Evolutionary conservation across 1,139 yeast genomes (phyloP).

Genomic region (Geotrichum restrictum): DNA sequence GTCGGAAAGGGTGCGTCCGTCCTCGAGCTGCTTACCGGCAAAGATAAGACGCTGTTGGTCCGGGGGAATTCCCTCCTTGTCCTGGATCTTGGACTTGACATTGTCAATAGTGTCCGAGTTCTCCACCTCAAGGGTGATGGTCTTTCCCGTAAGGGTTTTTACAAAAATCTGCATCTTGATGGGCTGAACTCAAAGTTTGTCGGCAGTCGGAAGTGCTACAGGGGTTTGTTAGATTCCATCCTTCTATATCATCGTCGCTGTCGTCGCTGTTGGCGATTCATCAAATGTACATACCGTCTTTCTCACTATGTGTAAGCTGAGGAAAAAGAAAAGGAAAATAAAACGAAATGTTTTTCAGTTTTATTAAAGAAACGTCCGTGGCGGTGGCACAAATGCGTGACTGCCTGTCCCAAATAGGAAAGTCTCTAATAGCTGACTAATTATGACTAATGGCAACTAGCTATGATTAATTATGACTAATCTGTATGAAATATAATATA

Average conservation of each 20-base stretch:
- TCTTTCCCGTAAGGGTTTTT: slow-evolving; percentile 98
- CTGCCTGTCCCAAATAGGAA: slow-evolving; percentile 11
- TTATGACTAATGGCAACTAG: neutral
- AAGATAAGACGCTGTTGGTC: slow-evolving; percentile 99
- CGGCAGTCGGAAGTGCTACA: slow-evolving; percentile 32
- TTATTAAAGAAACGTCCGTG: neutral
- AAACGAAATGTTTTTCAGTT: slow-evolving; percentile 4
- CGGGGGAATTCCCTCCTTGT: slow-evolving; percentile 99
- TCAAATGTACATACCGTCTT: slow-evolving; percentile 25
- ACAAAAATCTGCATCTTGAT: slow-evolving; percentile 89
- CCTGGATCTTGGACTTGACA: slow-evolving; percentile 99
- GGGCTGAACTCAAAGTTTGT: slow-evolving; percentile 30
- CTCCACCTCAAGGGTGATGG: slow-evolving; percentile 98
- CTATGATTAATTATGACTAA: too few species aligned
- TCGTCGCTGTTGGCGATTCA: too few species aligned
- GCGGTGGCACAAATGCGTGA: slow-evolving; percentile 6
- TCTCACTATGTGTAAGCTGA: slow-evolving; percentile 24
- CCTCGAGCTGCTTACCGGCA: slow-evolving; percentile 99
- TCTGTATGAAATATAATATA: too few species aligned
- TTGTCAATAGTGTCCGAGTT: slow-evolving; percentile 98
- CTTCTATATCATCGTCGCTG: too few species aligned
- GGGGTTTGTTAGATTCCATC: slow-evolving; percentile 7
- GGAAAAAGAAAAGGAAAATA: slow-evolving; percentile 17
- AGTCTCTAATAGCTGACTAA: too few species aligned
- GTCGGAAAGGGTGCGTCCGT: slow-evolving; percentile 97